Base-by-base conservation (phyloP, 139 green algal species). In the Chlamydomonas applanata region DNA sequence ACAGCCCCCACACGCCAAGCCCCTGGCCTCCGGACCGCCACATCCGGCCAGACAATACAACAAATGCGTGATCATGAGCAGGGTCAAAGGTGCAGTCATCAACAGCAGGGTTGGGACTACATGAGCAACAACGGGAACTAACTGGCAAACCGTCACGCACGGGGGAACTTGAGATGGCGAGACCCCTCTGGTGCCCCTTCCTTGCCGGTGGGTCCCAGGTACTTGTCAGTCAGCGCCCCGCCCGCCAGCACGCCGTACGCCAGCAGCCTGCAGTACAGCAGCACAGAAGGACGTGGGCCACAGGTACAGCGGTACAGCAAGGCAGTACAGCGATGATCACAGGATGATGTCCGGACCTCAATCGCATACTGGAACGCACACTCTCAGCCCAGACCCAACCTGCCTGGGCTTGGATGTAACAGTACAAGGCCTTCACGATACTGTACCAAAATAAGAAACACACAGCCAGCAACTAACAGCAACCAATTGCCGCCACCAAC, bases 151-250 rank as follows among this genome's bases (percentile, higher is more conserved):
- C 5, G 63, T 17, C 20, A 30, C 63, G 40, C 40, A 85, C 78
- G 49, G n/a, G 70, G 75, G 77, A 83, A 85, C 59, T 69, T 27
- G 22, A 62, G 81, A 83, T 92, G 80, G 3, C 81, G 80, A 2
- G 65, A 60, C 30, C 63, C 33, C 17, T 68, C 75, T 33, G 81
- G 74, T 7, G 65, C 46, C 25, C 33, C 72, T 3, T 72, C 74
- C 19, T 77, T 67, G 0, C 45, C 65, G 53, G 69, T 4, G 54
- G 46, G 49, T 19, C 62, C 46, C 46, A 77, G 33, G 85, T 97
- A 95, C 82, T 97, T 97, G 69, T 85, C 89, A 16, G 77, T 85
- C 27, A 95, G 81, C n/a, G 85, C 78, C 45, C 91, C 91, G 11
- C 89, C 92, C 4, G 79, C 76, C 60, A 89, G 65, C 20, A 80